Percentiles rank a stretch among this genome's conserved stretches.
Evolutionary conservation across 2,329 filamentous ascomycete species (phyloP).

Genomic region (Lecanicillium sp.): DNA sequence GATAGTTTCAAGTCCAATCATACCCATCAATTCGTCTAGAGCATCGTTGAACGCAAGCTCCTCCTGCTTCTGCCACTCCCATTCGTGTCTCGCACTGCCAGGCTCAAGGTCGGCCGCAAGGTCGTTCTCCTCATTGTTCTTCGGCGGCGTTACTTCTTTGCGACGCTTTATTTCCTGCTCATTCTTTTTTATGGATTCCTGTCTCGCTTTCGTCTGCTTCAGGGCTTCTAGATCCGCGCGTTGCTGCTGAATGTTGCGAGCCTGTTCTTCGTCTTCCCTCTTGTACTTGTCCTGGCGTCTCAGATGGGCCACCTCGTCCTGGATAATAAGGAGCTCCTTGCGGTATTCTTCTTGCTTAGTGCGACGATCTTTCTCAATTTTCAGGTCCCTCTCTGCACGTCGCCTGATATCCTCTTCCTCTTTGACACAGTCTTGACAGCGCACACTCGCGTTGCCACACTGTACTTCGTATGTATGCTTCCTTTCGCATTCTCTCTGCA

Average conservation of each 20-base stretch:
- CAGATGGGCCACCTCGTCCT: constrained; percentile 46
- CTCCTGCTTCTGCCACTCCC: constrained; percentile 49
- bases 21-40: constrained; percentile 57
- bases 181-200: constrained; percentile 7
- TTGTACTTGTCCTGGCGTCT: constrained; percentile 33
- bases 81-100: constrained; percentile 39
- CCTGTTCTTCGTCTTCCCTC: constrained; percentile 34
- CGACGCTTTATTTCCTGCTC: constrained; percentile 8
- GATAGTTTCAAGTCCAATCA: constrained; percentile 64
- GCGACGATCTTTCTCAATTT: constrained; percentile 41
- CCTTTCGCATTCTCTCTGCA: constrained; percentile 40
- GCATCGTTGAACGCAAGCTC: constrained; percentile 42
- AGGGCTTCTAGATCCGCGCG: constrained; percentile 35
- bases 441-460: constrained; percentile 33
- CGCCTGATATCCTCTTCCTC: constrained; percentile 38
- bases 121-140: not conserved
- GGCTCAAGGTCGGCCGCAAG: not conserved
- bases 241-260: constrained; percentile 35
- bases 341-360: constrained; percentile 35
- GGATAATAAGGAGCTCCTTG: constrained; percentile 33
- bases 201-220: constrained; percentile 19
- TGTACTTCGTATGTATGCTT: constrained; percentile 38
- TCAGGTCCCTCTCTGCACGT: constrained; percentile 34
- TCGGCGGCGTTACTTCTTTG: not conserved
- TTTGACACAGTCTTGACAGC: constrained; percentile 42